Evolutionary conservation across 192 early-diverging fungal species (phyloP).

Genomic region (Coemansia nantahalensis): DNA sequence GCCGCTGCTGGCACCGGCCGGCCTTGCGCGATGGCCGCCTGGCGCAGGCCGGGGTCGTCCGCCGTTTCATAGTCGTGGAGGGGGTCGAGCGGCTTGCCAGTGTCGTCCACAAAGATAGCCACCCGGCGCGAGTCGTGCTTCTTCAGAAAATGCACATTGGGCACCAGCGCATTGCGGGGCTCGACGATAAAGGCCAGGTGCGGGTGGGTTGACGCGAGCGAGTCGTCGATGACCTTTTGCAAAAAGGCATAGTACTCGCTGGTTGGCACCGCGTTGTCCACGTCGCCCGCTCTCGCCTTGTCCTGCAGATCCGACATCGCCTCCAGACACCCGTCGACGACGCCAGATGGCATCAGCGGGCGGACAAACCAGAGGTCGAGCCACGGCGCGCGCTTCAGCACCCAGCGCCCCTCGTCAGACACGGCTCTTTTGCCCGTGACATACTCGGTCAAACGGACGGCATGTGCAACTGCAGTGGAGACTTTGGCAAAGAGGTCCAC

Average conservation of each 20-base stretch:
- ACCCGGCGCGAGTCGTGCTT: not conserved
- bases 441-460: conserved; percentile 8
- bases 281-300: not conserved
- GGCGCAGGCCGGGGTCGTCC: not conserved
- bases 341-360: not conserved
- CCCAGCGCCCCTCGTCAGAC: conserved; percentile 8
- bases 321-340: conserved; percentile 4
- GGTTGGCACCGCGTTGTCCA: not conserved
- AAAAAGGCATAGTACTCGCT: conserved; percentile 2
- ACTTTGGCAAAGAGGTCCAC: not conserved
- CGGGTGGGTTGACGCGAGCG: not conserved
- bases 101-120: not conserved
- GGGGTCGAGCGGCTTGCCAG: not conserved
- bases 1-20: not conserved
- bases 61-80: conserved; percentile 14
- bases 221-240: conserved; percentile 1
- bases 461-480: not conserved
- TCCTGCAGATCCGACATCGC: not conserved
- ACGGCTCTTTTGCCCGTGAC: conserved; percentile 5
- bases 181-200: conserved; percentile 1
- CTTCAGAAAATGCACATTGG: not conserved
- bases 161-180: conserved; percentile 7
- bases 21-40: not conserved
- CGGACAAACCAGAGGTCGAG: not conserved
- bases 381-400: conserved; percentile 1